Percentiles rank a stretch among this genome's conserved stretches.
phyloP scores from a whole-genome alignment of 2,329 filamentous ascomycete species.

The Xylogone sp. region DNA sequence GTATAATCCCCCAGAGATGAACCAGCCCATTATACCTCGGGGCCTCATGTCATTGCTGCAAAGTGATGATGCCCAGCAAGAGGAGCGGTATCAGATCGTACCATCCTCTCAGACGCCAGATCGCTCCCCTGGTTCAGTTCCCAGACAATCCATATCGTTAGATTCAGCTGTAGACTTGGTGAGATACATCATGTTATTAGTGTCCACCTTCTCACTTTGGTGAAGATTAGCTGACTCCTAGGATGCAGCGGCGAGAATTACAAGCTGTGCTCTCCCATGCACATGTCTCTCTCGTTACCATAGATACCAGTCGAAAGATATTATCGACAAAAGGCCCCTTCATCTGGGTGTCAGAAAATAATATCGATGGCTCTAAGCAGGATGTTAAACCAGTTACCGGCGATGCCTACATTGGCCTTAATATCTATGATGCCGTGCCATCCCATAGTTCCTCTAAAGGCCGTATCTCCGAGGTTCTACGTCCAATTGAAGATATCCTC shows the following conservation, averaged over 20 bases:
- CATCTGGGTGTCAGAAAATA: constrained; percentile 42
- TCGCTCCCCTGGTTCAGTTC: neutral
- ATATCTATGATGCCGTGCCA: constrained; percentile 61
- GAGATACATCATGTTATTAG: neutral
- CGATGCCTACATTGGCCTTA: constrained; percentile 47
- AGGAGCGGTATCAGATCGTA: neutral
- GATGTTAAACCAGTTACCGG: constrained; percentile 2
- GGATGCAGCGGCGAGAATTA: constrained; percentile 54
- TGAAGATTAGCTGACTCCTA: constrained; percentile 2
- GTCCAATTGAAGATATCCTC: constrained; percentile 61
- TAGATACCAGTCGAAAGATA: constrained; percentile 58
- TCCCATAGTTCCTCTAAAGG: constrained; percentile 15
- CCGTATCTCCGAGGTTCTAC: constrained; percentile 40
- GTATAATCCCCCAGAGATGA: too few relatives aligned
- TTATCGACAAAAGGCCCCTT: constrained; percentile 68
- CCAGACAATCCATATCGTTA: neutral
- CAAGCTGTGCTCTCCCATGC: constrained; percentile 71
- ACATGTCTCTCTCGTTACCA: constrained; percentile 71
- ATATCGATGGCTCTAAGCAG: constrained; percentile 12
- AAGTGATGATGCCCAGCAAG: neutral
- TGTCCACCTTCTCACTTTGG: neutral
- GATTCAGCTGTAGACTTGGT: neutral
- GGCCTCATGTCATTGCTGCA: too few relatives aligned
- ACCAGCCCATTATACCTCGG: too few relatives aligned
- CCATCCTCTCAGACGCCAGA: neutral